Evolutionary conservation across 169 alveolate species (phyloP).

Genomic region (Plasmodium reichenowi): DNA sequence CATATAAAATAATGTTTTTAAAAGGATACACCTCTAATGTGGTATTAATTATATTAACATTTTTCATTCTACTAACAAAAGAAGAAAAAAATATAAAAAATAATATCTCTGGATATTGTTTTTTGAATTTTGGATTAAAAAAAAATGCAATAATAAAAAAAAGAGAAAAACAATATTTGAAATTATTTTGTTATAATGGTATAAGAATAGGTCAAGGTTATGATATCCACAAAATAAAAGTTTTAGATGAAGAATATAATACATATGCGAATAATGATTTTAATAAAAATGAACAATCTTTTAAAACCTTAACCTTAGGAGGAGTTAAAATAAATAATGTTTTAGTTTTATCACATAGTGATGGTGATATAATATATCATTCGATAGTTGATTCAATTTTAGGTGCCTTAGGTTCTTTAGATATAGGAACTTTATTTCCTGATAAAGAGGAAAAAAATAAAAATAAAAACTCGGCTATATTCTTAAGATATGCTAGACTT

Average conservation of each 20-base stretch:
- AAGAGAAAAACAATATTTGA: not conserved
- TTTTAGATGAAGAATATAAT: constrained; percentile 49
- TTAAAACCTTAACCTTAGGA: constrained; percentile 82
- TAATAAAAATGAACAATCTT: constrained; percentile 52
- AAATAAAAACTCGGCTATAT: constrained; percentile 78
- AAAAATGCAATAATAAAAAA: constrained; percentile 8
- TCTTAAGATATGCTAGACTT: constrained; percentile 77
- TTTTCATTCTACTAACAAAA: constrained; percentile 2
- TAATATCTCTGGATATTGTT: not conserved
- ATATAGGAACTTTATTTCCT: constrained; percentile 91
- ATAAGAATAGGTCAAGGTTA: constrained; percentile 84
- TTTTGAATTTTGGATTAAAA: constrained; percentile 2
- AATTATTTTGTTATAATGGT: constrained; percentile 21
- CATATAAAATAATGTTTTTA: not conserved
- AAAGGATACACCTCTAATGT: not conserved
- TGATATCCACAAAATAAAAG: constrained; percentile 83
- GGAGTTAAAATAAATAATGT: constrained; percentile 79
- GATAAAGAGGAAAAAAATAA: constrained; percentile 83
- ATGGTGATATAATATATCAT: constrained; percentile 91
- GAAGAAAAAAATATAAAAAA: constrained; percentile 7
- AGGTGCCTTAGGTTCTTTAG: constrained; percentile 88
- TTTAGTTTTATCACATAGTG: constrained; percentile 89
- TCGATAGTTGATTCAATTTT: constrained; percentile 87
- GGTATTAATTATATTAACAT: not conserved
- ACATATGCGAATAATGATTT: constrained; percentile 73